Evolutionary conservation across 441 rosid species (phyloP).

Genomic region (Pelargonium fulgidum): DNA sequence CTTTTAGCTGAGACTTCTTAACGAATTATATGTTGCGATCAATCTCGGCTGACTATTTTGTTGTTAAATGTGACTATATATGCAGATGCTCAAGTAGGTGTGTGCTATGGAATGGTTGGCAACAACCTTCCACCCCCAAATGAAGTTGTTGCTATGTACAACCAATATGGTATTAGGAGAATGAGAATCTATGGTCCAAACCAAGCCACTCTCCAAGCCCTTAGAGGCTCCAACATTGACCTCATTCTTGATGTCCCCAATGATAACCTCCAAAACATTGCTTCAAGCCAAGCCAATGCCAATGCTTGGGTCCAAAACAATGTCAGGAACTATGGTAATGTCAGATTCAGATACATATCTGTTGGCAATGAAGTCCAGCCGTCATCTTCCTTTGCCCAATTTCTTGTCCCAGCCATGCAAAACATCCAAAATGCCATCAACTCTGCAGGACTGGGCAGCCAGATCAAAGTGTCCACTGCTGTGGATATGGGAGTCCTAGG

Average conservation of each 20-base stretch:
- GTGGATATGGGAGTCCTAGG: constrained; percentile 20
- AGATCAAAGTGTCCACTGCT: constrained; percentile 37
- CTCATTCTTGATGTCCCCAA: constrained; percentile 40
- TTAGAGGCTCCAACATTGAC: constrained; percentile 40
- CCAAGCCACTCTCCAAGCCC: constrained; percentile 34
- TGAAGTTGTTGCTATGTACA: constrained; percentile 46
- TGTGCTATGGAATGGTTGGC: too few species aligned
- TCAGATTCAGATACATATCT: constrained; percentile 41
- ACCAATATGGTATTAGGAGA: constrained; percentile 25
- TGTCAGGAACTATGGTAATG: constrained; percentile 28
- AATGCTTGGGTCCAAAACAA: constrained; percentile 41
- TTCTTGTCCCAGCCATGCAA: constrained; percentile 32
- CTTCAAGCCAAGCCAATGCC: constrained; percentile 36
- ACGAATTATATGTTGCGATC: too few species aligned
- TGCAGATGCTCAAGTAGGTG: too few species aligned
- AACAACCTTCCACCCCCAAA: constrained; percentile 15
- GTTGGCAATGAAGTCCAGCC: constrained; percentile 48
- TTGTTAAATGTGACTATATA: too few species aligned
- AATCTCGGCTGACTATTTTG: too few species aligned
- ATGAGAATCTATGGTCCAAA: constrained; percentile 42
- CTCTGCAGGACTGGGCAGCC: constrained; percentile 3
- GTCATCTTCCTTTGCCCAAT: constrained; percentile 19
- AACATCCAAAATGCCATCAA: constrained; percentile 22
- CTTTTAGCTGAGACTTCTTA: too few species aligned
- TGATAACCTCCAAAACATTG: constrained; percentile 24